Evolutionary conservation across 2,329 filamentous ascomycete species (phyloP), one percentile per base, ranked within the genome.

Genomic region (Microcyclospora pomicola): DNA sequence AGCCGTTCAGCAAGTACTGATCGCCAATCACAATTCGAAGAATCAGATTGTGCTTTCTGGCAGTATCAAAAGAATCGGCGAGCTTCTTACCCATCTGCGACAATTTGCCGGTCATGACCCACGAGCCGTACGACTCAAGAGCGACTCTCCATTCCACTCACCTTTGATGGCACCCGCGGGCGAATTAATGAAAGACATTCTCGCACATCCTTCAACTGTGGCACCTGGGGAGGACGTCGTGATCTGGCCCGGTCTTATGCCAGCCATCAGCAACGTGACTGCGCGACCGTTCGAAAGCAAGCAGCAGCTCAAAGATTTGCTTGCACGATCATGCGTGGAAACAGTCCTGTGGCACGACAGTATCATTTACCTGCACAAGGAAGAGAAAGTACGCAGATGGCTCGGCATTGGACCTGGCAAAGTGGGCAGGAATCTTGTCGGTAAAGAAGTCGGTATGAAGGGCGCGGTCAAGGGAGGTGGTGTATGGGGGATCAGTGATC

Each of bases 41-140:
- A 94, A 94, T 57, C 88, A 96, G 64, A 93, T 96, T 51, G 88
- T 95, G 36, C 68, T 96, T 37, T 91, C 82, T 55, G 88, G 88
- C 28, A 88, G 78, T 59, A 79, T 95, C 37, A 78, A 80, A 51
- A 72, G 77, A 49, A 94, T 95, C 59, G 78, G 76, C 52, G 80
- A 78, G 40, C 74, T 95, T 13, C 66, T 95, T 37, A 77, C 82
- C 9, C 86, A 95, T 56, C 70, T 96, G 41, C 70, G 86, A 36
- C 84, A 92, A 56, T 95, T 94, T 56, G 75, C 84, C 9, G 87
- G 87, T 9, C 86, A 95, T 57, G 88, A 95, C 59, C 87, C 88
- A 3, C 71, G 88, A 37, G 83, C 85, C 9, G 86, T 96, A 34
- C 71, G 82, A 41, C 65, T 96, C 45, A 91, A 88, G 61, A 83